A percentile compares a stretch with the other conserved stretches of the same genome.
phyloP scores from a whole-genome alignment of 768 basidiomycete species.

The Serpula lacrymans region DNA sequence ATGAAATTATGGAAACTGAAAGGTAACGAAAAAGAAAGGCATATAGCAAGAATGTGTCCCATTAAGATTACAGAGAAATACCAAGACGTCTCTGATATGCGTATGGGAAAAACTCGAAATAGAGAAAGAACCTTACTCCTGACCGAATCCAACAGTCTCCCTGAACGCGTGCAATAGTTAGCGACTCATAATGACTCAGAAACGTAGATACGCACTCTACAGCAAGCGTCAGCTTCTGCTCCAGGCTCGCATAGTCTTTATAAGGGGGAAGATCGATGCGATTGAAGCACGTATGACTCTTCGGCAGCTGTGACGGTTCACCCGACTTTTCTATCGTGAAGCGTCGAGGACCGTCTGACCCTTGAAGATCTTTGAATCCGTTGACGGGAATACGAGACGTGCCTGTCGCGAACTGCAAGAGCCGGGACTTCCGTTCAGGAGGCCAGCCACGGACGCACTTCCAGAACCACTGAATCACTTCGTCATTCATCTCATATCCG shows the following conservation, averaged over 20 bases:
- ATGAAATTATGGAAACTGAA: neutral
- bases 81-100: constrained; percentile 12
- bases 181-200: neutral
- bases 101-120: constrained; percentile 5
- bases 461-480: constrained; percentile 99
- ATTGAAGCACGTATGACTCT: constrained; percentile 97
- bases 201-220: constrained; percentile 64
- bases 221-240: constrained; percentile 92
- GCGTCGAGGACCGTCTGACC: constrained; percentile 92
- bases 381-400: constrained; percentile 97
- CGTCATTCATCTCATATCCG: constrained; percentile 92
- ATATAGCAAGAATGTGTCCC: constrained; percentile 13
- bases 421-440: constrained; percentile 93
- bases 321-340: constrained; percentile 99
- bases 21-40: neutral
- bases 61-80: constrained; percentile 30
- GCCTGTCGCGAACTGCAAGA: constrained; percentile 95
- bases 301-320: constrained; percentile 93
- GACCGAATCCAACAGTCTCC: no score
- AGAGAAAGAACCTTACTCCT: neutral
- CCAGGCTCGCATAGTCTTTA: constrained; percentile 90
- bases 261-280: constrained; percentile 97
- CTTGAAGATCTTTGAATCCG: constrained; percentile 98
- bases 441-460: constrained; percentile 98
- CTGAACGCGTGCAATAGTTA: constrained; percentile 1